Evolutionary conservation across 768 basidiomycete species (phyloP), one percentile per base, ranked within the genome.

Genomic region (Psilocybe azurescens): DNA sequence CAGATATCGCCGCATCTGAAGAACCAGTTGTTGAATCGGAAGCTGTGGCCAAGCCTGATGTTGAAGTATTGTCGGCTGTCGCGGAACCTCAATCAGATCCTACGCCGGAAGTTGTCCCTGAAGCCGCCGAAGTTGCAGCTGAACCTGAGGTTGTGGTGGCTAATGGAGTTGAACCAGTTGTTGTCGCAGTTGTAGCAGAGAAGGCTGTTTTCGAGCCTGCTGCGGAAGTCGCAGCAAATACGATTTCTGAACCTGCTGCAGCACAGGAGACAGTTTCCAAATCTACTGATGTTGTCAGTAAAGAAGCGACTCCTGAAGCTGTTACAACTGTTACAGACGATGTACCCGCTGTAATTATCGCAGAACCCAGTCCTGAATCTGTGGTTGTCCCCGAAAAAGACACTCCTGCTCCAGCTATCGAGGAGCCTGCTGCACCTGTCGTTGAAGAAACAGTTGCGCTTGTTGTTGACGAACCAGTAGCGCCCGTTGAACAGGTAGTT

Each of bases 181-280:
- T 53, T 24, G 49, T 56, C 33, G 61, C 68, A 10, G 67, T 70
- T 24, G 72, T 69, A 36, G 33, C 33, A n/a, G 69, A 72, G 61
- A 58, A 65, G 8, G 56, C 64, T 32, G 49, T 47, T 33, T 53
- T 48, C 30, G 65, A 60, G 38, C 24, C 53, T 41, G 61, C 51
- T 16, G 32, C 38, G 52, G 62, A 36, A 36, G 56, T 41, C 0
- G 18, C 41, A 28, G 58, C 30, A 44, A 47, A 57, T n/a, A 20
- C 41, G 13, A 48, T 28, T 8, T n/a, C 39, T 38, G 63, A 38
- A 33, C 50, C 50, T 16, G 56, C 47, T 32, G 18, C 49, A 30
- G 20, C 30, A 36, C 32, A 51, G 44, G 57, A 60, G 33, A 51
- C 53, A 33, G 4, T n/a, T 8, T 13, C 47, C n/a, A 13, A 47